Conservation (phyloP, 139 green algal species). For the Spirogloea muscicola region DNA sequence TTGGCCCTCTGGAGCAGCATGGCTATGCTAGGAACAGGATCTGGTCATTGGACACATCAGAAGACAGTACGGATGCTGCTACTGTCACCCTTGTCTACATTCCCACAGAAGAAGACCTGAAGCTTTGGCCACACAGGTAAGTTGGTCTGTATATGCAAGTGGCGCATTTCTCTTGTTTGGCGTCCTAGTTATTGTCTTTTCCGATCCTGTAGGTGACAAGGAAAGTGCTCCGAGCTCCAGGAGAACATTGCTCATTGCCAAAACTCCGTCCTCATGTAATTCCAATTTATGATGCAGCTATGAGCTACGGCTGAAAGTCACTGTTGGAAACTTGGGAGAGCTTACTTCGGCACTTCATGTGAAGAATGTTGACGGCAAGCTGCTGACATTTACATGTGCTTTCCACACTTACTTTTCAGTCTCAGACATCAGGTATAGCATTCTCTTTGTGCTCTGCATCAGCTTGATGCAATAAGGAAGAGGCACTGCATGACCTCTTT, state of each 20-base stretch:
- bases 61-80: not conserved
- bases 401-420: constrained; percentile 57
- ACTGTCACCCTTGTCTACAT: constrained; percentile 18
- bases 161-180: not conserved
- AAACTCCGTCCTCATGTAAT: too few relatives aligned
- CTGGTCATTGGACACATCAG: constrained; percentile 32
- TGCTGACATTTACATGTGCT: constrained; percentile 50
- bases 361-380: constrained; percentile 41
- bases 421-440: constrained; percentile 45
- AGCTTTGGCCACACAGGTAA: constrained; percentile 31
- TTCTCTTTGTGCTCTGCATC: too few relatives aligned
- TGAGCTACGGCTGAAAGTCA: constrained; percentile 34
- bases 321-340: constrained; percentile 9
- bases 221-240: too few relatives aligned
- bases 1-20: constrained; percentile 48
- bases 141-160: not conserved
- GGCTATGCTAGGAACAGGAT: constrained; percentile 50
- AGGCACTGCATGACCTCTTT: too few relatives aligned
- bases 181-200: not conserved
- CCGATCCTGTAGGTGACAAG: too few relatives aligned
- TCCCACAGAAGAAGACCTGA: constrained; percentile 14
- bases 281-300: constrained; percentile 31
- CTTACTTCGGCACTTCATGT: constrained; percentile 40
- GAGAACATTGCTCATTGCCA: too few relatives aligned
- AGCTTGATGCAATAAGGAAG: too few relatives aligned